phyloP scores from a whole-genome alignment of 371 early-diverging fungal genomes.

The Mucor lusitanicus region DNA sequence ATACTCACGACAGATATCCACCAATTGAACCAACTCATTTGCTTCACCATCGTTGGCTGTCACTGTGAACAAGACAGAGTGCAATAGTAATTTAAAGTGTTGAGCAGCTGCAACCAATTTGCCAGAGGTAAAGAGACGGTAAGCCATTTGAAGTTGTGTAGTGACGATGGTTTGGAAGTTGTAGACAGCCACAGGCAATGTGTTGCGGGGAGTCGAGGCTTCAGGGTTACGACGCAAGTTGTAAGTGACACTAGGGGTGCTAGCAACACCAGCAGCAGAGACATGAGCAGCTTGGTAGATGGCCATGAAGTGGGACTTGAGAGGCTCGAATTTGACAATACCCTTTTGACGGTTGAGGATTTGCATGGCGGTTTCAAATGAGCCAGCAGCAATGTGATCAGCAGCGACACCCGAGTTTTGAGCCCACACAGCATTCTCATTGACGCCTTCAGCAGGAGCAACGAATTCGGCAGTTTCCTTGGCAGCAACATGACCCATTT shows the following conservation, averaged over 20 bases:
- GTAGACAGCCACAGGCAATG: conserved; percentile 59
- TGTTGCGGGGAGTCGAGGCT: conserved; percentile 53
- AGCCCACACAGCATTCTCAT: conserved; percentile 72
- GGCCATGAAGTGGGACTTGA: conserved; percentile 83
- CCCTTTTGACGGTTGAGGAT: conserved; percentile 88
- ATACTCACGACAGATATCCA: conserved; percentile 89
- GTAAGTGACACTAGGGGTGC: conserved; percentile 60
- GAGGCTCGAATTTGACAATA: conserved; percentile 85
- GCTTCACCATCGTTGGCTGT: conserved; percentile 60
- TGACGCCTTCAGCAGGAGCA: conserved; percentile 74
- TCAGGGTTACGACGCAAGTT: conserved; percentile 68
- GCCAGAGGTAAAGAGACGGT: conserved; percentile 73
- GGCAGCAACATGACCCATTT: conserved; percentile 63
- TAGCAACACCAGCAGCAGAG: conserved; percentile 64
- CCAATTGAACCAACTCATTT: conserved; percentile 76
- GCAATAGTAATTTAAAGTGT: conserved; percentile 76
- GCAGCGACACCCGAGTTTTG: conserved; percentile 83
- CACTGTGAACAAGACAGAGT: conserved; percentile 70
- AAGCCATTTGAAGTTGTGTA: conserved; percentile 76
- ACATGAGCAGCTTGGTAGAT: conserved; percentile 79
- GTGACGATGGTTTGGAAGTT: conserved; percentile 53
- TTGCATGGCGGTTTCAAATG: conserved; percentile 94
- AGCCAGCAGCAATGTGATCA: conserved; percentile 93
- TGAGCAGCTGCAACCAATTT: conserved; percentile 76
- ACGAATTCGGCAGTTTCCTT: conserved; percentile 67